Evolutionary conservation across 73 alveolate genomes (phyloP).

Genomic region (Halteria grandinella): DNA sequence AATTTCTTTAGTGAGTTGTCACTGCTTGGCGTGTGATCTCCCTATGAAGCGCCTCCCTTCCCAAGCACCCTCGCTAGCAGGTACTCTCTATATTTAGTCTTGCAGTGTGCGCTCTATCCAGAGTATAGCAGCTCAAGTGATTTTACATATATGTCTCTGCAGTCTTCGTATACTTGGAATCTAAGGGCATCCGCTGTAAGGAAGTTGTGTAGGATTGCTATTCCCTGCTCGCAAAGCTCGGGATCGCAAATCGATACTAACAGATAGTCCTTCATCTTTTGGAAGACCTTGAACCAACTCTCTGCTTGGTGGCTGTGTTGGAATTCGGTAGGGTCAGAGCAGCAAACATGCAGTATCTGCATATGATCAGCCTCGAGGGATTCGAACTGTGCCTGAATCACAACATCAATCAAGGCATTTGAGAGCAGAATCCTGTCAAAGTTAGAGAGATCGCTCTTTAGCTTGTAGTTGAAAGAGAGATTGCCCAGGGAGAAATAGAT

Average conservation of each 20-base stretch:
- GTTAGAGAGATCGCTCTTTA: constrained; percentile 31
- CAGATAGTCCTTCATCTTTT: constrained; percentile 61
- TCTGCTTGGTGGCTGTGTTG: constrained; percentile 33
- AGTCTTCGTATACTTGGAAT: constrained; percentile 42
- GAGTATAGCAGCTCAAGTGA: constrained; percentile 50
- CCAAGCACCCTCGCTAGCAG: not conserved
- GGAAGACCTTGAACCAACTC: constrained; percentile 56
- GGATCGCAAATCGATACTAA: constrained; percentile 68
- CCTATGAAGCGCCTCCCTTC: constrained; percentile 37
- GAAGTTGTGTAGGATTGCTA: constrained; percentile 43
- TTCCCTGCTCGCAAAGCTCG: constrained; percentile 51
- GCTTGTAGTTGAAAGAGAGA: constrained; percentile 36
- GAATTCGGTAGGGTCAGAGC: constrained; percentile 26
- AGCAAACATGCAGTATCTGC: constrained; percentile 49
- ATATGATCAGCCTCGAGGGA: constrained; percentile 56
- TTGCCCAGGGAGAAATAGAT: constrained; percentile 61
- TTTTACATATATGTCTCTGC: constrained; percentile 60
- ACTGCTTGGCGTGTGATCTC: too few species aligned
- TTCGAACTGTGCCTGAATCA: constrained; percentile 37
- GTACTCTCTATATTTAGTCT: constrained; percentile 32
- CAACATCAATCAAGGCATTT: constrained; percentile 37
- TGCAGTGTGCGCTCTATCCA: constrained; percentile 41
- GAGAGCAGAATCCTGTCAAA: constrained; percentile 55
- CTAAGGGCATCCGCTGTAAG: constrained; percentile 55
- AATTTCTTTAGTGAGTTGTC: too few species aligned